Evolutionary conservation across 2,329 filamentous ascomycete species (phyloP).

Genomic region (Beauveria asiatica): DNA sequence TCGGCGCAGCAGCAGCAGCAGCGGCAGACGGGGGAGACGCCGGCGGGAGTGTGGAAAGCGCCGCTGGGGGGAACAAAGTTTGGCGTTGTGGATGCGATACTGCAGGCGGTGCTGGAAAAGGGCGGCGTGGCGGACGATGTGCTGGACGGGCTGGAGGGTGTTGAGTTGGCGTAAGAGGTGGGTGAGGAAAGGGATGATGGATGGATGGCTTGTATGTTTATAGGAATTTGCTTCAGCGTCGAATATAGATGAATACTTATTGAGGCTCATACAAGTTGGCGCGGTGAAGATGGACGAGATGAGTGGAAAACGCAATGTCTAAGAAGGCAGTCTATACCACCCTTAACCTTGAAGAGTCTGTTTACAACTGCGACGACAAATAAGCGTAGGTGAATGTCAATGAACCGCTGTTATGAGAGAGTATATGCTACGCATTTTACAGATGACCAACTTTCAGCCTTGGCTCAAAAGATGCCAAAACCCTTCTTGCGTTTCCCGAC

Average conservation of each 20-base stretch:
- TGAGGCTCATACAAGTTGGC: no score
- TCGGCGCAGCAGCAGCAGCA: conserved; percentile 35
- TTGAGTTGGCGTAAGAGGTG: conserved; percentile 51
- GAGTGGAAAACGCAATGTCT: no score
- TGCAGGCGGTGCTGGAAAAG: conserved; percentile 65
- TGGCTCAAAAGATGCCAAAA: conserved; percentile 68
- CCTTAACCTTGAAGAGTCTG: no score
- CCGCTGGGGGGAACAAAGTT: conserved; percentile 77
- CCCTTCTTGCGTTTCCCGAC: conserved; percentile 57
- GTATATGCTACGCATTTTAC: neutral
- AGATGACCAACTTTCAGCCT: neutral
- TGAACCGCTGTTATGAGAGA: neutral
- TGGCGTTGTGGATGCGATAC: conserved; percentile 61
- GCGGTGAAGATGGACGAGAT: no score
- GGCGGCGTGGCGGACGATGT: conserved; percentile 83
- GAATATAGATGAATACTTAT: neutral
- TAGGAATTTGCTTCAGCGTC: neutral
- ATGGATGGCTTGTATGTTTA: neutral
- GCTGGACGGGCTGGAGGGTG: conserved; percentile 67
- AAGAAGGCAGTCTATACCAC: no score
- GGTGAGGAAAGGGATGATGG: neutral
- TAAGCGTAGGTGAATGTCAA: no score
- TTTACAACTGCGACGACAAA: no score
- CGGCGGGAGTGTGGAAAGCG: conserved; percentile 76
- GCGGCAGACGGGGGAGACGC: conserved; percentile 41